These are phyloP conservation scores for Trypanosoma scelopori DNA, from an alignment of 208 protist genomes.

Conservation along the genomic window DNA sequence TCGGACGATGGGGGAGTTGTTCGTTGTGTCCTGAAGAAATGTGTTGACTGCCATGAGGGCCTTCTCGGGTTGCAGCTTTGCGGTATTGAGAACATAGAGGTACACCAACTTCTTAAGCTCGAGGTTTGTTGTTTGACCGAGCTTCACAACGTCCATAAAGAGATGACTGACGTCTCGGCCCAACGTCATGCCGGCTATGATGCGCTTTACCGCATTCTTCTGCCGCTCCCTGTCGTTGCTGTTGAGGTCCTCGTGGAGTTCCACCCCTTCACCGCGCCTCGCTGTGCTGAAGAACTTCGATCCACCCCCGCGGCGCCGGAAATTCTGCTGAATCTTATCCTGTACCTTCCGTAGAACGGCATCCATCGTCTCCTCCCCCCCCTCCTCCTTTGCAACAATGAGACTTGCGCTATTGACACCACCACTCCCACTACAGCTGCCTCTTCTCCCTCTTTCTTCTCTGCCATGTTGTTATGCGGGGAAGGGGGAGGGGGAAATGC, in stretches of 20 bases:
- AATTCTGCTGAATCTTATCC: conserved; percentile 56
- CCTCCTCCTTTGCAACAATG: too few relatives aligned
- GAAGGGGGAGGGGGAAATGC: not conserved
- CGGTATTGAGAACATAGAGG: conserved; percentile 99
- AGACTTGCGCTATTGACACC: not conserved
- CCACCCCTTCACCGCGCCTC: conserved; percentile 89
- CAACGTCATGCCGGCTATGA: conserved; percentile 99
- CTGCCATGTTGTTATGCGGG: not conserved
- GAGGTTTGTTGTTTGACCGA: conserved; percentile 97
- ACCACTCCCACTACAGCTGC: not conserved
- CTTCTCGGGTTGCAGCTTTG: conserved; percentile 97
- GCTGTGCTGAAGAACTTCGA: conserved; percentile 76
- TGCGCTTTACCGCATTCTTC: conserved; percentile 97
- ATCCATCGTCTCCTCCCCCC: conserved; percentile 59
- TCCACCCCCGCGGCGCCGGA: conserved; percentile 34
- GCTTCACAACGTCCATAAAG: conserved; percentile 98
- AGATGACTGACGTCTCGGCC: conserved; percentile 97
- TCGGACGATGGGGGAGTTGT: conserved; percentile 96
- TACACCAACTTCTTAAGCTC: conserved; percentile 99
- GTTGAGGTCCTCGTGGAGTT: conserved; percentile 93
- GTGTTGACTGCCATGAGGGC: conserved; percentile 99
- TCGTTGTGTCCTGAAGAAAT: conserved; percentile 95
- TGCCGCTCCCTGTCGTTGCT: conserved; percentile 85
- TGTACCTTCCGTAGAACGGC: conserved; percentile 66
- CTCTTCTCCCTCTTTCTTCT: not conserved